Conservation (phyloP, 768 basidiomycete genomes). For the Calocybe gangraenosa region DNA sequence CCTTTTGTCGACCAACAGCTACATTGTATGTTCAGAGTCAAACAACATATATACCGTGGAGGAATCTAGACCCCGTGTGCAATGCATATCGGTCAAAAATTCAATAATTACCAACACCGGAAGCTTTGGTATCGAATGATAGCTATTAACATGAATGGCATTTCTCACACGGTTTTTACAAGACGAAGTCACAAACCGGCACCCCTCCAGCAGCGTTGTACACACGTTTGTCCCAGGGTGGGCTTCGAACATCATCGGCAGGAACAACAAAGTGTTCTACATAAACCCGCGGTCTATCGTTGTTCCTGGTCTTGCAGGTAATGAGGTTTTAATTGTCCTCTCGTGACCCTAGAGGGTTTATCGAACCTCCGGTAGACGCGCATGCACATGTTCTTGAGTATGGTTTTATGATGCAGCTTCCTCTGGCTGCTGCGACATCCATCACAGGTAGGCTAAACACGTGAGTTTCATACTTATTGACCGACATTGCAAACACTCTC, state of each 20-base stretch:
- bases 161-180: background rate
- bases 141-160: background rate
- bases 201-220: background rate
- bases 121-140: slow-evolving; percentile 33
- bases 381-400: slow-evolving; percentile 78
- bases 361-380: slow-evolving; percentile 45
- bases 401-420: slow-evolving; percentile 66
- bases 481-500: background rate
- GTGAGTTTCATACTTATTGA: too few relatives aligned
- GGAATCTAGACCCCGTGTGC: slow-evolving; percentile 39
- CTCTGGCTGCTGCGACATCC: slow-evolving; percentile 54
- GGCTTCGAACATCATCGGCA: slow-evolving; percentile 5
- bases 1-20: slow-evolving; percentile 21
- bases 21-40: slow-evolving; percentile 54
- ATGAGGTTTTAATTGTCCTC: background rate
- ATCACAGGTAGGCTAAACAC: slow-evolving; percentile 43
- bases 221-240: slow-evolving; percentile 6
- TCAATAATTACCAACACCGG: slow-evolving; percentile 46
- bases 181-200: slow-evolving; percentile 14
- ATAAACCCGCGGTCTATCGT: slow-evolving; percentile 36
- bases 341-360: background rate
- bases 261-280: slow-evolving; percentile 7
- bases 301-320: slow-evolving; percentile 74
- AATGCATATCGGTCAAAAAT: slow-evolving; percentile 57
- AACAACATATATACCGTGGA: slow-evolving; percentile 71